Evolutionary conservation across 495 filamentous ascomycete genomes (phyloP), one percentile per base, ranked within the genome.

Genomic region (Bacidia gigantensis): DNA sequence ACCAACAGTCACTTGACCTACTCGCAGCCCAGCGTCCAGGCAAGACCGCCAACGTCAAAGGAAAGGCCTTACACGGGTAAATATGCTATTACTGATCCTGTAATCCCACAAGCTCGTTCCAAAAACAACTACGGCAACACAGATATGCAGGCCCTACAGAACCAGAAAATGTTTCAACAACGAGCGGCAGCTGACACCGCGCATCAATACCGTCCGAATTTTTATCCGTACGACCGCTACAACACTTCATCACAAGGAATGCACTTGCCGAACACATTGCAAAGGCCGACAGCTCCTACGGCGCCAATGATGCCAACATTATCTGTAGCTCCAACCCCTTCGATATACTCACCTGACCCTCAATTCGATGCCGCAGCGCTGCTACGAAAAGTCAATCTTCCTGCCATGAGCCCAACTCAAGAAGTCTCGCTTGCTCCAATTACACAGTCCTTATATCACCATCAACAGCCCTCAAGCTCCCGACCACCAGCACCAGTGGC

Each of bases 31-130:
- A 45, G 39, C 42, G 35, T 25, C 7, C 22, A 48, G 26, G 24
- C 32, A 3, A 39, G 3, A n/a, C n/a, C n/a, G n/a, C 24, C 49
- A 45, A 40, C 50, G 10, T 41, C 29, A 1, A 62, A 60, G 45
- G 60, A 62, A 46, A 43, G 60, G 22, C 55, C 60, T 20, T 62
- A 60, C 25, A 49, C 57, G 26, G 60, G 60, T 49, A 62, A 62
- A 62, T 62, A 62, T 45, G 60, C 60, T 26, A 56, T 62, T 21
- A 39, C 52, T 3, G 60, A 60, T 29, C 52, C 58, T 10, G 56
- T 48, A 25, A 39, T 40, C 29, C 41, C 32, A 20, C 21, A 52
- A 2, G 43, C 43, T 25, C 49, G 56, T 24, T 55, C 54, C 50
- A 56, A 54, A 32, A 41, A 57, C n/a, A 55, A 54, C 39, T 38